Evolutionary conservation across 176 grass and related monocot genomes (phyloP).

Genomic region (maize (Zea mays)): DNA sequence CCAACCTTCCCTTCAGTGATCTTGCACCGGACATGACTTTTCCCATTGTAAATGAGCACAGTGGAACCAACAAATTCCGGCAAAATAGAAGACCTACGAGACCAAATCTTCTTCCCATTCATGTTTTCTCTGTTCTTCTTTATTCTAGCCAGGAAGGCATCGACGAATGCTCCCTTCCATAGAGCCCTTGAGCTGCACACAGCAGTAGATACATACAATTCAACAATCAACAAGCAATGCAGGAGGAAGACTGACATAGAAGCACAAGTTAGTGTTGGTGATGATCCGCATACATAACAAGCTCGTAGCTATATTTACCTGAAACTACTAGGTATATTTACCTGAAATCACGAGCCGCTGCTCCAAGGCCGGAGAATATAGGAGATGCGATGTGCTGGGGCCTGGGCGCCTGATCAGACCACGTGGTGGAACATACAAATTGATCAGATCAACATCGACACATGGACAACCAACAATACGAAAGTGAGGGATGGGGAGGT

Average conservation of each 20-base stretch:
- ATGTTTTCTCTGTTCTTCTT: background rate
- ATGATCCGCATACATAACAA: no score
- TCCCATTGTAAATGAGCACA: background rate
- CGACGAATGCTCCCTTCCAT: slow-evolving; percentile 1
- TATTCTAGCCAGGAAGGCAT: background rate
- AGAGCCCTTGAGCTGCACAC: background rate
- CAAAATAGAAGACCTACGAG: background rate
- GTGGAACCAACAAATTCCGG: background rate
- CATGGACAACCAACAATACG: background rate
- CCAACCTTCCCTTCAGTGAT: background rate
- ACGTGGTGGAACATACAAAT: background rate
- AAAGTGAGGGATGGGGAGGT: background rate
- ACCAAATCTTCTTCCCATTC: background rate
- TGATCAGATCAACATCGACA: slow-evolving; percentile 1
- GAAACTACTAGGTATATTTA: no score
- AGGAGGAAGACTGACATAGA: no score
- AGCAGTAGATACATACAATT: no score
- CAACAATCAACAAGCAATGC: no score
- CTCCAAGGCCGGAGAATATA: slow-evolving; percentile 45
- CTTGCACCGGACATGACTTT: background rate
- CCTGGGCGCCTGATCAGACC: slow-evolving; percentile 43
- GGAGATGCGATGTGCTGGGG: slow-evolving; percentile 31
- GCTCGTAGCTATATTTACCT: no score
- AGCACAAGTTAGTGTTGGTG: no score
- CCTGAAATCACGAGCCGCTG: no score